Evolutionary conservation across 768 basidiomycete species (phyloP).

Genomic region (Russula brevipes): DNA sequence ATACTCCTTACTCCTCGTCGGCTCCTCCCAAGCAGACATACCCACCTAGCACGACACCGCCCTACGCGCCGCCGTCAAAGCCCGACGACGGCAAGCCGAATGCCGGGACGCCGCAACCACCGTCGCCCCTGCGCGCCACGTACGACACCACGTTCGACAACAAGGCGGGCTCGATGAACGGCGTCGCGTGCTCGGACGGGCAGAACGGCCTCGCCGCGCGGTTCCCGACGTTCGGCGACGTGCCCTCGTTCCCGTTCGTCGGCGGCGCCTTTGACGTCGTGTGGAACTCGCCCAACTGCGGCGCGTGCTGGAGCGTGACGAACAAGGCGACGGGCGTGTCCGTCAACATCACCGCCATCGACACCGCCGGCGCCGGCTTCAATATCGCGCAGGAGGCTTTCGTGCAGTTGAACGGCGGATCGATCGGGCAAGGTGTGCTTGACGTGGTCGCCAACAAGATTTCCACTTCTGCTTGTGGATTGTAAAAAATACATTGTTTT

Average conservation of each 20-base stretch:
- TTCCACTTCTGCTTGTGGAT: constrained; percentile 27
- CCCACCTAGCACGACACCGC: neutral
- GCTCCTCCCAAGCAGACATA: neutral
- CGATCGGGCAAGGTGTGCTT: constrained; percentile 27
- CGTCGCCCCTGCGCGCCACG: constrained; percentile 15
- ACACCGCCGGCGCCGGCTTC: constrained; percentile 41
- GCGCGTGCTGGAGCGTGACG: constrained; percentile 55
- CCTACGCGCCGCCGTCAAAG: neutral
- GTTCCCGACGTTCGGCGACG: constrained; percentile 45
- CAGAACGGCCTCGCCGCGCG: constrained; percentile 44
- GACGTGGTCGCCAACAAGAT: constrained; percentile 31
- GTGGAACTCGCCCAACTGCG: constrained; percentile 51
- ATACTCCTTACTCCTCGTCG: neutral
- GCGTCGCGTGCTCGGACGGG: constrained; percentile 50
- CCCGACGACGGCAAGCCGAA: neutral
- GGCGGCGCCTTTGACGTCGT: constrained; percentile 49
- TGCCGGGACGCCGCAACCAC: neutral
- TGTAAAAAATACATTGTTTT: constrained; percentile 3
- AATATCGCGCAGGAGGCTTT: constrained; percentile 34
- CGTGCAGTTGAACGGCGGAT: constrained; percentile 30
- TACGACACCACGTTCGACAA: constrained; percentile 53
- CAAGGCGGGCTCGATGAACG: constrained; percentile 35
- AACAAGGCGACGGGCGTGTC: constrained; percentile 38
- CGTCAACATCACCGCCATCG: constrained; percentile 50
- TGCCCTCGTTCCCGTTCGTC: constrained; percentile 57